These are phyloP conservation scores for Rhodotorula taiwanensis DNA, from an alignment of 768 basidiomycete species.

Conservation along the genomic window DNA sequence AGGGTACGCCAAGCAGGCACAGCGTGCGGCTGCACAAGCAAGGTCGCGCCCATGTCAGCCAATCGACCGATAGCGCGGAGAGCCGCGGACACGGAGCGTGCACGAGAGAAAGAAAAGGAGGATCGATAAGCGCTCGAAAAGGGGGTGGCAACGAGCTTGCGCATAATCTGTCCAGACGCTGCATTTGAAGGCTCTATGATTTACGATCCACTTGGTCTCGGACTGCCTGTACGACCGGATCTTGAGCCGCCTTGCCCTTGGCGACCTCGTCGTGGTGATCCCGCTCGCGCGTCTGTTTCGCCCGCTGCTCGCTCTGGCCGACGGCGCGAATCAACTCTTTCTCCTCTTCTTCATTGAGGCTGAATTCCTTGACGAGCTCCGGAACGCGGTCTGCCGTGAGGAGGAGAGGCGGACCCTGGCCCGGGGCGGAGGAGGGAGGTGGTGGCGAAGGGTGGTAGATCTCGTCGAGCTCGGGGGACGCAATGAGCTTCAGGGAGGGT, in stretches of 20 bases:
- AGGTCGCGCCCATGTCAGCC: no score
- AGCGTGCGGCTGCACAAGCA: no score
- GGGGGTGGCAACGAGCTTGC: no score
- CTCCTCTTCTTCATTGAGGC: slow-evolving; percentile 41
- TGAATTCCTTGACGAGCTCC: slow-evolving; percentile 39
- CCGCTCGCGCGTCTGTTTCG: slow-evolving; percentile 27
- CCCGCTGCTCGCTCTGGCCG: slow-evolving; percentile 43
- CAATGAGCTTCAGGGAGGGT: slow-evolving; percentile 22
- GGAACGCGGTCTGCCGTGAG: slow-evolving; percentile 37
- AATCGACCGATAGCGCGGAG: no score
- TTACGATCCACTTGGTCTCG: neutral
- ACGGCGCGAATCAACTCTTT: slow-evolving; percentile 45
- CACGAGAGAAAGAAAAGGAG: no score
- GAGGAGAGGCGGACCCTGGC: slow-evolving; percentile 25
- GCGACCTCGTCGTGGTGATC: neutral
- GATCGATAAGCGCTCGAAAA: no score
- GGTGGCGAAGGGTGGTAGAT: slow-evolving; percentile 38
- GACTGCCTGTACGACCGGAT: slow-evolving; percentile 5
- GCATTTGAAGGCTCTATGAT: no score
- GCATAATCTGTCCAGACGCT: no score
- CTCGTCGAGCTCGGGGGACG: slow-evolving; percentile 37
- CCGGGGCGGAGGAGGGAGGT: neutral
- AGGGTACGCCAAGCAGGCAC: no score
- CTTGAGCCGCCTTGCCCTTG: slow-evolving; percentile 12
- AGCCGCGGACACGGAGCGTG: no score